phyloP scores from a whole-genome alignment of 768 basidiomycete genomes.

The Astraeus odoratus region DNA sequence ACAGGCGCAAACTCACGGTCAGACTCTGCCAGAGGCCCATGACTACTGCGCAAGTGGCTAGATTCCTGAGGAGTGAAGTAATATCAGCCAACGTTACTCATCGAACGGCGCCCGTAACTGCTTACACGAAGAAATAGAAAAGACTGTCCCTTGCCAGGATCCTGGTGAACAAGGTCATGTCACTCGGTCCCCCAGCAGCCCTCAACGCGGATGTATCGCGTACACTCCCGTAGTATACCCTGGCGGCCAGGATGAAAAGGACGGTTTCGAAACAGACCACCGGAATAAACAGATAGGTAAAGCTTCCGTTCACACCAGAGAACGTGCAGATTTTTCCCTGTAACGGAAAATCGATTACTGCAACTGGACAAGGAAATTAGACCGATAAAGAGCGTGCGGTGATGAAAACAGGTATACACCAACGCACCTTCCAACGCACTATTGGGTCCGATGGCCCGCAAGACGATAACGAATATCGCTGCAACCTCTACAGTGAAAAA shows the following conservation, averaged over 20 bases:
- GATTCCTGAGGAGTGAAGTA: slow-evolving; percentile 14
- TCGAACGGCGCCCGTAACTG: background rate
- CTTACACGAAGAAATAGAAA: slow-evolving; percentile 27
- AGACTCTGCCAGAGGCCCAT: slow-evolving; percentile 21
- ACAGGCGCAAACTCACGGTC: slow-evolving; percentile 15
- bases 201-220: background rate
- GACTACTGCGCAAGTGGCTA: slow-evolving; percentile 17
- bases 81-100: background rate
- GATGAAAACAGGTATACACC: no score
- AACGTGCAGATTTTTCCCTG: slow-evolving; percentile 15
- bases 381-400: no score
- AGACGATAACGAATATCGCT: slow-evolving; percentile 21
- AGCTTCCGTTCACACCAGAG: slow-evolving; percentile 14
- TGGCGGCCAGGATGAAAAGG: slow-evolving; percentile 18
- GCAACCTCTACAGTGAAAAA: slow-evolving; percentile 19
- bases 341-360: slow-evolving; percentile 11
- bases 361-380: no score
- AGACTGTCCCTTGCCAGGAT: slow-evolving; percentile 24
- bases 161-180: slow-evolving; percentile 15
- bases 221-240: slow-evolving; percentile 10
- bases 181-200: slow-evolving; percentile 1
- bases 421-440: slow-evolving; percentile 18
- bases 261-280: slow-evolving; percentile 24
- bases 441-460: slow-evolving; percentile 18
- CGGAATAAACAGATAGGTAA: slow-evolving; percentile 24